These are phyloP conservation scores for Cyberlindnera euphorbiiphila DNA, from an alignment of 805 yeast species.

Conservation along the genomic window DNA sequence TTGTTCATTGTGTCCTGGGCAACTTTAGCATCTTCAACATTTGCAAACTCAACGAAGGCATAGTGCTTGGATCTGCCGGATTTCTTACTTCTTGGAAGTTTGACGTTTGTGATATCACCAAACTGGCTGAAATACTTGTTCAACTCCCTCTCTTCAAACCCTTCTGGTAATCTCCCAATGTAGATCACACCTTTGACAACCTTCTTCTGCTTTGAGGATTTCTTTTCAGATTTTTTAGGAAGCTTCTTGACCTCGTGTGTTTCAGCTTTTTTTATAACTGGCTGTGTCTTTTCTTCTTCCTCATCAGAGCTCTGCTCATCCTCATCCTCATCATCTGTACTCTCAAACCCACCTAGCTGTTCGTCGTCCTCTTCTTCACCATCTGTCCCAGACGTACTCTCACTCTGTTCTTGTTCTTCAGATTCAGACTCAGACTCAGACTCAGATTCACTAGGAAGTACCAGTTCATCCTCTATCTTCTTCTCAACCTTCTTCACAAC, in stretches of 20 bases:
- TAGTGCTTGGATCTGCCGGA: conserved; percentile 90
- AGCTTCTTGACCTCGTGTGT: conserved; percentile 26
- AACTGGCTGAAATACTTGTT: conserved; percentile 83
- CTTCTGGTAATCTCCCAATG: conserved; percentile 89
- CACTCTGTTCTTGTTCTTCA: conserved; percentile 23
- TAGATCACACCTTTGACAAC: conserved; percentile 67
- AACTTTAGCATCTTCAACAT: conserved; percentile 70
- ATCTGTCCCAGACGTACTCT: conserved; percentile 8
- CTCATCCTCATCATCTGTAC: conserved; percentile 26
- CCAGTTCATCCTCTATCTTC: conserved; percentile 26
- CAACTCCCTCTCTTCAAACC: conserved; percentile 78
- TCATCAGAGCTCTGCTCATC: conserved; percentile 28
- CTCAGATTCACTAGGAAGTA: conserved; percentile 29
- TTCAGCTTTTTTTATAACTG: conserved; percentile 27
- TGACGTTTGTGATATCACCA: conserved; percentile 75
- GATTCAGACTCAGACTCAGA: conserved; percentile 28
- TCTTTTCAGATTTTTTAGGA: conserved; percentile 17
- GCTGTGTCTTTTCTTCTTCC: conserved; percentile 11
- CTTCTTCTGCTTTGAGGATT: conserved; percentile 25
- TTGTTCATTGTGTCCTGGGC: conserved; percentile 97
- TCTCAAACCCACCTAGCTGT: conserved; percentile 13
- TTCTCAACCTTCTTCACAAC: conserved; percentile 5
- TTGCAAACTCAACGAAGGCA: conserved; percentile 82
- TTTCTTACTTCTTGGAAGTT: conserved; percentile 83
- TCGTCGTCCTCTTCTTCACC: conserved; percentile 14